Percentiles rank a stretch among this genome's conserved stretches.
phyloP scores from a whole-genome alignment of 2,329 filamentous ascomycete species.

The Botrytis hyacinthi region DNA sequence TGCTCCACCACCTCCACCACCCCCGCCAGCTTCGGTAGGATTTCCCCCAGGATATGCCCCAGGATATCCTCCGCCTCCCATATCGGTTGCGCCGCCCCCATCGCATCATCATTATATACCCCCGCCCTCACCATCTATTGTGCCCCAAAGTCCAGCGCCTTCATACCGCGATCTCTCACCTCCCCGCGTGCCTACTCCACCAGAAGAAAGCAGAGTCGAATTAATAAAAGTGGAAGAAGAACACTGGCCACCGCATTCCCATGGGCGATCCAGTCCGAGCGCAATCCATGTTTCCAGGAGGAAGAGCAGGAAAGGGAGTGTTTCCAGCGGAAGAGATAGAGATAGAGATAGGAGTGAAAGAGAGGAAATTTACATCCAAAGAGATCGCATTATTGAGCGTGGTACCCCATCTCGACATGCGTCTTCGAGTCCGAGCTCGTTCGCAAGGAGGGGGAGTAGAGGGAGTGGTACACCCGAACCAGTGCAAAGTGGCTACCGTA shows the following conservation, averaged over 20 bases:
- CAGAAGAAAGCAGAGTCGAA: conserved; percentile 11
- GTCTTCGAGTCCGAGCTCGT: conserved; percentile 1
- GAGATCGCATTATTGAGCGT: conserved; percentile 13
- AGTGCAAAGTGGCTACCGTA: neutral
- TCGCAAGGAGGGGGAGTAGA: neutral
- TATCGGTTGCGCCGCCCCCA: neutral
- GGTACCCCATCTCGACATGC: conserved; percentile 1
- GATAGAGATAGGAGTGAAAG: neutral
- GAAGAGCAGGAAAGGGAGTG: conserved; percentile 2
- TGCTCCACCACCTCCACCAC: neutral
- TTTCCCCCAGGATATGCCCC: neutral
- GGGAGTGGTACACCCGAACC: neutral
- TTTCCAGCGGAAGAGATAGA: neutral
- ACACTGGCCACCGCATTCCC: conserved; percentile 7
- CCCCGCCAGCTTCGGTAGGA: neutral
- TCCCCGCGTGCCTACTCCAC: conserved; percentile 6
- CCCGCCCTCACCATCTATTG: neutral
- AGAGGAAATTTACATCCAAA: conserved; percentile 12
- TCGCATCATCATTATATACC: neutral
- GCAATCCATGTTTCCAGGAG: neutral
- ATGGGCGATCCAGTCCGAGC: neutral
- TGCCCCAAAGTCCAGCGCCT: neutral
- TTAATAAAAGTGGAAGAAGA: conserved; percentile 18
- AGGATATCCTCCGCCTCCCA: neutral
- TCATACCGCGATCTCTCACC: conserved; percentile 1